Conservation (phyloP, 2,329 filamentous ascomycete genomes). For the Dothideomycetidae sp. region DNA sequence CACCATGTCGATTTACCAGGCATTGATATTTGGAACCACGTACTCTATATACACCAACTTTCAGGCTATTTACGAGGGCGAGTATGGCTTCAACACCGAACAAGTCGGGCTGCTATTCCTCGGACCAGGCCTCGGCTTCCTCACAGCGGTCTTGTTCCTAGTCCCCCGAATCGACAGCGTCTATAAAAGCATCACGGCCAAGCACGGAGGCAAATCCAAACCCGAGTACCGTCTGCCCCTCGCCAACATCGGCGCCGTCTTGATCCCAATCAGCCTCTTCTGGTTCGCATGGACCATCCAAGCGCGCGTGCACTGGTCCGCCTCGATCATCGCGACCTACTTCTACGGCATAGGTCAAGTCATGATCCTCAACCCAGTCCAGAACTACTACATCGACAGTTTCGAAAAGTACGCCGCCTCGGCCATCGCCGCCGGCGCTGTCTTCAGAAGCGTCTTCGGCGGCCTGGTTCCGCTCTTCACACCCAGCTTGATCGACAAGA, state of each 20-base stretch:
- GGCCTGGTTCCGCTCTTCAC: conserved; percentile 35
- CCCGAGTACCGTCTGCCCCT: conserved; percentile 33
- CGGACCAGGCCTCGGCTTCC: conserved; percentile 30
- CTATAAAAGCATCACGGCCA: conserved; percentile 30
- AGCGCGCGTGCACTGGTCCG: conserved; percentile 28
- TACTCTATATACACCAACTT: conserved; percentile 36
- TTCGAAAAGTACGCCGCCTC: conserved; percentile 38
- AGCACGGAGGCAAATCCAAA: conserved; percentile 26
- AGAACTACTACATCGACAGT: conserved; percentile 42
- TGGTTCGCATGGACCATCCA: conserved; percentile 45
- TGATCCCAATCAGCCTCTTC: conserved; percentile 51
- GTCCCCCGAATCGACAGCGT: conserved; percentile 34
- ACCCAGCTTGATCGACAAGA: conserved; percentile 28
- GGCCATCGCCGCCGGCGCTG: conserved; percentile 36
- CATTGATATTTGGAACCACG: conserved; percentile 33
- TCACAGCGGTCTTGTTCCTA: conserved; percentile 32
- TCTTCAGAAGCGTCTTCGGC: conserved; percentile 34
- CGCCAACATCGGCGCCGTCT: conserved; percentile 43
- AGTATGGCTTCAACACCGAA: conserved; percentile 33
- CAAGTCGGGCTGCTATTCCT: conserved; percentile 34
- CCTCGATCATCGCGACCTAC: conserved; percentile 29
- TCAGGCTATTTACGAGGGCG: conserved; percentile 30
- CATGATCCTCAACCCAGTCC: conserved; percentile 38
- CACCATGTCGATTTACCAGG: conserved; percentile 33
- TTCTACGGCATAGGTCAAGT: conserved; percentile 41